phyloP scores from a whole-genome alignment of 495 filamentous ascomycete genomes.

The Tuber aestivum region DNA sequence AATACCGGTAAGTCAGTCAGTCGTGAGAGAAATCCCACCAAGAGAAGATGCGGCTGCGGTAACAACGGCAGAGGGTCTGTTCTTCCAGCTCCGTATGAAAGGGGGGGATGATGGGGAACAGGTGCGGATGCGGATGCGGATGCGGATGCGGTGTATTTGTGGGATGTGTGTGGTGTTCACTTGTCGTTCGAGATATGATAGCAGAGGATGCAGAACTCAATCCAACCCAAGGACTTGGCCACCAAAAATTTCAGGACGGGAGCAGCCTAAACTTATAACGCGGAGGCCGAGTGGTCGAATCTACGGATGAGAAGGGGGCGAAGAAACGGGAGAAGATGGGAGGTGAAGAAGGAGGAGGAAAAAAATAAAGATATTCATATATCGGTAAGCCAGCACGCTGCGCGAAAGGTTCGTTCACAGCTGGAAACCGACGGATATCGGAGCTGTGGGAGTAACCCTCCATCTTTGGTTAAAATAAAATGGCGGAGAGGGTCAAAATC shows the following conservation, averaged over 20 bases:
- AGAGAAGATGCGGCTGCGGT: constrained; percentile 17
- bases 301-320: neutral
- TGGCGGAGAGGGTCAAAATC: constrained; percentile 16
- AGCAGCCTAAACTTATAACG: constrained; percentile 39
- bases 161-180: constrained; percentile 19
- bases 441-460: constrained; percentile 12
- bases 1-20: neutral
- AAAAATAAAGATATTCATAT: neutral
- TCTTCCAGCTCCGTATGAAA: constrained; percentile 22
- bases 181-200: constrained; percentile 26
- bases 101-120: constrained; percentile 20
- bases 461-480: constrained; percentile 20
- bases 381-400: neutral
- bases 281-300: constrained; percentile 21
- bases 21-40: neutral
- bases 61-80: constrained; percentile 15
- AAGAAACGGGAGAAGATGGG: neutral
- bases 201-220: constrained; percentile 26
- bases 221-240: constrained; percentile 33
- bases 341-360: neutral
- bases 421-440: constrained; percentile 3
- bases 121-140: constrained; percentile 16
- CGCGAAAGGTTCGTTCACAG: neutral
- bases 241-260: constrained; percentile 28
- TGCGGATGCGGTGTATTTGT: constrained; percentile 9